phyloP scores from a whole-genome alignment of 1,284 basidiomycete genomes.

The Marasmius fiardii region DNA sequence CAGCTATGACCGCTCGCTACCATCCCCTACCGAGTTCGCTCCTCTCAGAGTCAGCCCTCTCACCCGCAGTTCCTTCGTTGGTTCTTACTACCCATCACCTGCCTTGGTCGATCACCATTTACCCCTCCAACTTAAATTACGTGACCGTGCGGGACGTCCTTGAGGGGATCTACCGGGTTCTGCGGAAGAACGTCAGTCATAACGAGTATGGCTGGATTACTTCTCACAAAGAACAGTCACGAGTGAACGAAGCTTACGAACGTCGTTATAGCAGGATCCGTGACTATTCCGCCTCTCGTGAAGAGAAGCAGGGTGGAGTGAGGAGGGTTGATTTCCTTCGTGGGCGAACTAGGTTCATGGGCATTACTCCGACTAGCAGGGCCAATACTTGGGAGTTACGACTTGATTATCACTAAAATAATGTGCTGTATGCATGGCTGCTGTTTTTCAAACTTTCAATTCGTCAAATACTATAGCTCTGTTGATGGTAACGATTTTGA shows the following conservation, averaged over 20 bases:
- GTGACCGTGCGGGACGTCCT: slow-evolving; percentile 36
- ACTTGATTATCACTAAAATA: not conserved
- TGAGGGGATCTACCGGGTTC: slow-evolving; percentile 29
- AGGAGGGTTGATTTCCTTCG: slow-evolving; percentile 38
- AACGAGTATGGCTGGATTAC: slow-evolving; percentile 31
- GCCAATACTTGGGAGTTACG: not conserved
- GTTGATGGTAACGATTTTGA: no score
- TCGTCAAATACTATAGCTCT: no score
- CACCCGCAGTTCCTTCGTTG: slow-evolving; percentile 27
- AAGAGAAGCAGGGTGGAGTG: slow-evolving; percentile 35
- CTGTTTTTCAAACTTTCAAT: no score
- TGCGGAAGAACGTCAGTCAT: slow-evolving; percentile 32
- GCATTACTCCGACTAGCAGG: slow-evolving; percentile 19
- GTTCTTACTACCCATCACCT: slow-evolving; percentile 27
- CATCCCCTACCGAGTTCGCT: slow-evolving; percentile 18
- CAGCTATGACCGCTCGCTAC: slow-evolving; percentile 26
- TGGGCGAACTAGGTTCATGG: slow-evolving; percentile 29
- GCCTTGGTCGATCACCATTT: slow-evolving; percentile 30
- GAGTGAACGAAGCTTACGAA: slow-evolving; percentile 41
- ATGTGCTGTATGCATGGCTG: no score
- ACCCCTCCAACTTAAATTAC: slow-evolving; percentile 19
- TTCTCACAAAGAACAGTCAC: slow-evolving; percentile 27
- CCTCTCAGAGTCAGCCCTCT: slow-evolving; percentile 32
- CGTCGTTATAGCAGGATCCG: slow-evolving; percentile 31
- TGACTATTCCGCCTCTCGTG: slow-evolving; percentile 23